Evolutionary conservation across 208 protist species (phyloP).

Genomic region (Trypanosoma avium): DNA sequence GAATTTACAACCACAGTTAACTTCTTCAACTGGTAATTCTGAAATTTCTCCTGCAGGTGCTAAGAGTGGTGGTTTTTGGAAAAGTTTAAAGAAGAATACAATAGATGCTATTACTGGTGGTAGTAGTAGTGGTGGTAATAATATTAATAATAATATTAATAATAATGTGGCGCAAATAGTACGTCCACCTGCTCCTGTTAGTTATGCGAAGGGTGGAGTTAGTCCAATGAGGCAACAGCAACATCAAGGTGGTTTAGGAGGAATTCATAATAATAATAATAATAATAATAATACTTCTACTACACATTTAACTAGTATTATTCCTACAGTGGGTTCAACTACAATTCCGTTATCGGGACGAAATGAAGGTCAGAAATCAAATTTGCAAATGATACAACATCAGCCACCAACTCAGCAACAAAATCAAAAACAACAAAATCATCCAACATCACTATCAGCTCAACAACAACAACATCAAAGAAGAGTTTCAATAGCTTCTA

Average conservation of each 20-base stretch:
- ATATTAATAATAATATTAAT: no score
- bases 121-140: no score
- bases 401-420: neutral
- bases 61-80: neutral
- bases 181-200: neutral
- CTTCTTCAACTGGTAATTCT: neutral
- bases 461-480: neutral
- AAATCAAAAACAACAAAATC: slow-evolving; percentile 5
- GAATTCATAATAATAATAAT: no score
- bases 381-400: neutral
- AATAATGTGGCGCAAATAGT: neutral
- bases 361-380: neutral
- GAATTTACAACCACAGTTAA: neutral
- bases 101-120: neutral
- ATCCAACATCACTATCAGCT: no score
- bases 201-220: slow-evolving; percentile 8
- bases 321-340: no score
- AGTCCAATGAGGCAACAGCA: neutral
- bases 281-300: no score
- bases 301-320: no score
- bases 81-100: neutral
- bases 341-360: neutral
- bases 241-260: no score
- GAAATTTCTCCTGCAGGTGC: neutral
- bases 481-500: no score